phyloP scores from a whole-genome alignment of 208 protist species.

The Trypanosoma platydactyli region DNA sequence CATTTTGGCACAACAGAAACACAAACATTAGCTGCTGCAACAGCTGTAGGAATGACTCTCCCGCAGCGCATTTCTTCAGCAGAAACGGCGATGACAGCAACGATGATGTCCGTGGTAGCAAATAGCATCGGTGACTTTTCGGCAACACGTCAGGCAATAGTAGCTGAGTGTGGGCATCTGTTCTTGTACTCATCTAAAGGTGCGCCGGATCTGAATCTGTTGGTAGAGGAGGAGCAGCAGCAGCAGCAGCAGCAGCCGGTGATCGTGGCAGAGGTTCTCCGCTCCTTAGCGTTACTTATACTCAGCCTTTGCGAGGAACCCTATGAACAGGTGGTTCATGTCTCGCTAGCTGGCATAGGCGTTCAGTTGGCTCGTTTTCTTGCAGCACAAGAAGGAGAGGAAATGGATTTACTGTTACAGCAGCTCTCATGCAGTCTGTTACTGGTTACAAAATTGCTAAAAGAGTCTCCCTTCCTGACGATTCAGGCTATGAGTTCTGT shows the following conservation, averaged over 20 bases:
- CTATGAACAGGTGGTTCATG: conserved; percentile 9
- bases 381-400: conserved; percentile 15
- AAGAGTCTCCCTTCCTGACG: conserved; percentile 33
- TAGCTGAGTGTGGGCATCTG: conserved; percentile 27
- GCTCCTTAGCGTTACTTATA: conserved; percentile 23
- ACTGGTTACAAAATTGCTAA: conserved; percentile 41
- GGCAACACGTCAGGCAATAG: conserved; percentile 1
- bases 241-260: not conserved
- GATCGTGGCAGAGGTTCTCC: conserved; percentile 22
- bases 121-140: not conserved
- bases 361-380: conserved; percentile 46
- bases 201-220: conserved; percentile 1
- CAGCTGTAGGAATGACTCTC: not conserved
- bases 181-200: conserved; percentile 27
- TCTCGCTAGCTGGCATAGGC: conserved; percentile 22
- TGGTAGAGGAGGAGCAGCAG: not conserved
- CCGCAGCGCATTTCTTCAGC: not conserved
- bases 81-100: not conserved
- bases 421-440: conserved; percentile 49
- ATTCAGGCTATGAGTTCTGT: conserved; percentile 57
- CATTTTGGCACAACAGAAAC: not conserved
- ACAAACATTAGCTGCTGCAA: no score
- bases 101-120: not conserved
- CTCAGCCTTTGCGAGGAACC: conserved; percentile 8
- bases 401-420: conserved; percentile 29